These are phyloP conservation scores for Arthroderma uncinatum DNA, from an alignment of 2,329 filamentous ascomycete species.

Conservation along the genomic window DNA sequence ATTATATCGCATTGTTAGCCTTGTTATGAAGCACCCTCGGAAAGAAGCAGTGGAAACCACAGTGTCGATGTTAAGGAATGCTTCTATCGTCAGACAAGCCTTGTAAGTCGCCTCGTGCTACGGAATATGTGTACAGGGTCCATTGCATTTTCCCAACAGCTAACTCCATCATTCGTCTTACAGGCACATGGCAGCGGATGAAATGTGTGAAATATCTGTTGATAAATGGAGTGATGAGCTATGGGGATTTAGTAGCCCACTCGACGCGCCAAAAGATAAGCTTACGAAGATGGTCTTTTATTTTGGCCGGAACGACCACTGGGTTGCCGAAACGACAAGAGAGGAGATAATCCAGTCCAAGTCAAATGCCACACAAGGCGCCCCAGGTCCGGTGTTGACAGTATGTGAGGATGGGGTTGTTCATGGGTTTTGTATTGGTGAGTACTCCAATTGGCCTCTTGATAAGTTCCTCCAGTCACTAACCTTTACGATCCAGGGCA, in stretches of 20 bases:
- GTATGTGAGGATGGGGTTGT: conserved; percentile 45
- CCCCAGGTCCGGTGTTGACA: conserved; percentile 41
- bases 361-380: conserved; percentile 16
- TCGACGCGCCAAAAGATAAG: conserved; percentile 19
- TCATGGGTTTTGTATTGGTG: conserved; percentile 50
- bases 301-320: conserved; percentile 50
- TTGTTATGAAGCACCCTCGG: conserved; percentile 32
- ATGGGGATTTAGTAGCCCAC: conserved; percentile 40
- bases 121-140: background rate
- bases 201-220: conserved; percentile 45
- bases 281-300: conserved; percentile 45
- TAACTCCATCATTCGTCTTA: background rate
- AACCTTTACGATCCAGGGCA: conserved; percentile 21
- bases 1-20: conserved; percentile 33
- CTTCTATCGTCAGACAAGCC: conserved; percentile 43
- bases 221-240: conserved; percentile 50
- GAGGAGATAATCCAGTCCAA: conserved; percentile 43
- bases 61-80: conserved; percentile 40
- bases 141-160: background rate
- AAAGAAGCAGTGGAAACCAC: conserved; percentile 39
- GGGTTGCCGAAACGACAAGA: conserved; percentile 49
- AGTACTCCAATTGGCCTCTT: conserved; percentile 19
- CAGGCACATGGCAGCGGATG: conserved; percentile 46
- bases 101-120: conserved; percentile 27
- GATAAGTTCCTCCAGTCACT: background rate